Conservation (phyloP, 148 eudicot genomes). For the Tetragonia tetragonoides region DNA sequence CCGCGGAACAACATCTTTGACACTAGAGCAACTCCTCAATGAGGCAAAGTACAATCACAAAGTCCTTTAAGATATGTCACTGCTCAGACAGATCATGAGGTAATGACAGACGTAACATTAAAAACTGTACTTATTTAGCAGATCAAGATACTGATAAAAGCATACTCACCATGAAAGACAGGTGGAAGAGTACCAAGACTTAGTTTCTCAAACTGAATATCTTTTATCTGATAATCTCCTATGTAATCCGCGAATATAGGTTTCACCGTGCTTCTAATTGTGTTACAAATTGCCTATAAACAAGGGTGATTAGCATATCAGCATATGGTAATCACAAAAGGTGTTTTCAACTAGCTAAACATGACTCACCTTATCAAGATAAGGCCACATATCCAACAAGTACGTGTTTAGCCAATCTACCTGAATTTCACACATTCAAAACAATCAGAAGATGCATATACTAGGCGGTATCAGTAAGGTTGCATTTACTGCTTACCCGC, state of each 20-base stretch:
- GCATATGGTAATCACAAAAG: not conserved
- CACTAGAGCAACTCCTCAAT: too few species aligned
- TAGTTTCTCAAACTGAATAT: constrained; percentile 54
- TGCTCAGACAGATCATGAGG: not conserved
- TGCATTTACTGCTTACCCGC: constrained; percentile 46
- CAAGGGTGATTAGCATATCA: not conserved
- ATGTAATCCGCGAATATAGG: constrained; percentile 61
- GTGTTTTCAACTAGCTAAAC: not conserved
- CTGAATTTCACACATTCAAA: constrained; percentile 36
- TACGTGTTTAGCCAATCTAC: constrained; percentile 89
- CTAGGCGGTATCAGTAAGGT: not conserved
- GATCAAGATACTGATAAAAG: not conserved
- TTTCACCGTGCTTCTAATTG: constrained; percentile 44
- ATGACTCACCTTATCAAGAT: constrained; percentile 67
- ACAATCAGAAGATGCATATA: not conserved
- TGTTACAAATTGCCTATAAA: constrained; percentile 62
- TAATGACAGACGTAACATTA: not conserved
- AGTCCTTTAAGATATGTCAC: not conserved
- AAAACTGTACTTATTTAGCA: not conserved
- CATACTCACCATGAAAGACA: constrained; percentile 54
- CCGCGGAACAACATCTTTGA: too few species aligned
- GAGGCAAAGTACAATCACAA: too few species aligned
- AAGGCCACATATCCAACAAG: constrained; percentile 74
- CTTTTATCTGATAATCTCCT: constrained; percentile 50
- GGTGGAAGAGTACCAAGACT: constrained; percentile 83